Evolutionary conservation across 306 rosid species (phyloP), one percentile per base, ranked within the genome.

Genomic region (Glycyrrhiza uralensis): DNA sequence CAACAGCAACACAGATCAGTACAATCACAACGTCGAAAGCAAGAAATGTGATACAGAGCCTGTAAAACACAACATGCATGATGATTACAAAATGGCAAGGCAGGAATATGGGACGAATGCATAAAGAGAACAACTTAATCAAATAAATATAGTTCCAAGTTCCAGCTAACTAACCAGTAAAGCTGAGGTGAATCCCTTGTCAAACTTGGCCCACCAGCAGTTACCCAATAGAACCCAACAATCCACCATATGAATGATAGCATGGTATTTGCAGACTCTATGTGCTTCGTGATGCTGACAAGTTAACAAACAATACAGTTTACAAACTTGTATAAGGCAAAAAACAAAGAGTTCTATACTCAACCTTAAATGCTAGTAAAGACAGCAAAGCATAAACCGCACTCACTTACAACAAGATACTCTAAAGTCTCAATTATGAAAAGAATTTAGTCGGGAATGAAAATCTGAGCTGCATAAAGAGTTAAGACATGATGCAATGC

Each of bases 221-320:
- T 88, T 17, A 94, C 96, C 96, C 96, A 94, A 80, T 94, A 94
- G 83, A 94, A 87, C 36, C 98, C 98, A 63, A 87, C 14, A 4
- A 81, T 29, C 98, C 98, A 94, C 98, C 97, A 94, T 36, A 87
- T 38, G 66, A 91, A 84, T 6, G 98, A 87, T 65, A 86, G 86
- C 86, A 86, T 74, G 33, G 87, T 83, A 74, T 86, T 91, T 67
- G 85, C 96, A 8, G 92, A 82, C 66, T 85, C 94, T 23, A 94
- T 32, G 75, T 77, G 75, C 78, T 89, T 86, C 14, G 73, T 66
- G 30, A 87, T 64, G 76, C 92, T 91, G 90, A 74, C 66, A 79
- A 30, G 60, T 67, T 3, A 72, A 66, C 2, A 2, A 71, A 80
- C 13, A 67, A 7, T 8, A 14, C 10, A 52, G 65, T 49, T 49